phyloP scores from a whole-genome alignment of 2,329 filamentous ascomycete species.

The Xylariaceae sp. region DNA sequence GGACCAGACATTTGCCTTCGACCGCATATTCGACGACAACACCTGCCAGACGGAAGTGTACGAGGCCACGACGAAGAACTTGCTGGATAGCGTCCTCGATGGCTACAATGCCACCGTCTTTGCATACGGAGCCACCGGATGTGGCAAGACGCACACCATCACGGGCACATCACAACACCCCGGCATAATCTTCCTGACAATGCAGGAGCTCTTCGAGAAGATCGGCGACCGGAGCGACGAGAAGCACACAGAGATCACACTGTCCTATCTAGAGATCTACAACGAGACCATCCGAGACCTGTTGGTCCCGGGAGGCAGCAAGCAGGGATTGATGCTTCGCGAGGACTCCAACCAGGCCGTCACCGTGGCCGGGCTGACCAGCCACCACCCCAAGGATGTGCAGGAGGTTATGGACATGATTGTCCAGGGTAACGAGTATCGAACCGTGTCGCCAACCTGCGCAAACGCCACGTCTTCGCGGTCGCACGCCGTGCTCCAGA shows the following conservation, averaged over 20 bases:
- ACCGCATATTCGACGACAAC: slow-evolving; percentile 94
- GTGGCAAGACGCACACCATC: slow-evolving; percentile 98
- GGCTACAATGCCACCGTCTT: slow-evolving; percentile 99
- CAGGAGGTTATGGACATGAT: slow-evolving; percentile 99
- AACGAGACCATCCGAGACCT: slow-evolving; percentile 97
- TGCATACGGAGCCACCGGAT: slow-evolving; percentile 94
- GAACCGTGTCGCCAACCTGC: slow-evolving; percentile 93
- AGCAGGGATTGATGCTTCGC: slow-evolving; percentile 79
- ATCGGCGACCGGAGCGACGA: slow-evolving; percentile 80
- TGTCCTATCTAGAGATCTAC: slow-evolving; percentile 97
- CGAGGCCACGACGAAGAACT: slow-evolving; percentile 77
- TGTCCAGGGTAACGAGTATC: slow-evolving; percentile 84
- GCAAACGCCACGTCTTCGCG: slow-evolving; percentile 96
- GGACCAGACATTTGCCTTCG: slow-evolving; percentile 95
- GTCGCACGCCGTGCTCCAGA: slow-evolving; percentile 94
- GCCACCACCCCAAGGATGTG: slow-evolving; percentile 83
- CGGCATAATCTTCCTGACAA: slow-evolving; percentile 96
- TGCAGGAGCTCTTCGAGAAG: slow-evolving; percentile 97
- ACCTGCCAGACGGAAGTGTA: slow-evolving; percentile 89
- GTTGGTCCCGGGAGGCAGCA: slow-evolving; percentile 75
- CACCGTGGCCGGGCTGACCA: slow-evolving; percentile 82
- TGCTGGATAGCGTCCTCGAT: slow-evolving; percentile 93
- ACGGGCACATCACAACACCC: slow-evolving; percentile 86
- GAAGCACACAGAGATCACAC: slow-evolving; percentile 80
- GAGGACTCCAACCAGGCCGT: slow-evolving; percentile 93